These are phyloP conservation scores for Boletus vinaceobasis DNA, from an alignment of 768 basidiomycete genomes.

Conservation along the genomic window DNA sequence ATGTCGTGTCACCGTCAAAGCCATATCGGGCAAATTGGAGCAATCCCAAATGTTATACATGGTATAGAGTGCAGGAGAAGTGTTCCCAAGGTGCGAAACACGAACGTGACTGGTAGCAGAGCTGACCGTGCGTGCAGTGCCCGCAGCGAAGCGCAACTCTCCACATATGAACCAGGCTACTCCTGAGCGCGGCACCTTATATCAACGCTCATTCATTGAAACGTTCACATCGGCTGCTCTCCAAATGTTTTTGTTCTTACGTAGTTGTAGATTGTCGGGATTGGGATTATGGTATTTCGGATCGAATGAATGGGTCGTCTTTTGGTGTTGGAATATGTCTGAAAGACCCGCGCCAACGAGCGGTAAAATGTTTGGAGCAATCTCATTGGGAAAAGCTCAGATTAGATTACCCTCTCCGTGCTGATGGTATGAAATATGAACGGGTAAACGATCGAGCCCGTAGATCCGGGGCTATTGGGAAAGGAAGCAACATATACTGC, in stretches of 20 bases:
- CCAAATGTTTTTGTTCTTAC: background rate
- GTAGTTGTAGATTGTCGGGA: background rate
- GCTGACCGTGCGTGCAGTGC: too few relatives aligned
- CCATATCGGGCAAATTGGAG: too few relatives aligned
- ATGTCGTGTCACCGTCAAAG: too few relatives aligned
- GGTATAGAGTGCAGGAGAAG: too few relatives aligned
- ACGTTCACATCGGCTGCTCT: background rate
- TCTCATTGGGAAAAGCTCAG: background rate
- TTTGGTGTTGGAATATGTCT: background rate
- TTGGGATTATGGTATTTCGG: background rate
- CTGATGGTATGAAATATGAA: too few relatives aligned
- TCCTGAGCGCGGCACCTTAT: too few relatives aligned
- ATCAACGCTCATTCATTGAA: too few relatives aligned
- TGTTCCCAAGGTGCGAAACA: too few relatives aligned
- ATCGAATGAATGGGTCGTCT: background rate
- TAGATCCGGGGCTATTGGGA: background rate
- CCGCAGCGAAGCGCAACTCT: too few relatives aligned
- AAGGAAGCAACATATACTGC: background rate
- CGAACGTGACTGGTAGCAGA: too few relatives aligned
- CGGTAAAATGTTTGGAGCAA: background rate
- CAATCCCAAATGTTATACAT: too few relatives aligned
- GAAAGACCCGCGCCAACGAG: background rate
- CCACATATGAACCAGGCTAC: too few relatives aligned
- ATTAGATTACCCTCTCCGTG: background rate
- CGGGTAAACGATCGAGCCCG: background rate